Percentiles rank a stretch among this genome's conserved stretches.
Evolutionary conservation across 768 basidiomycete species (phyloP).

Genomic region (Collybia sp.): DNA sequence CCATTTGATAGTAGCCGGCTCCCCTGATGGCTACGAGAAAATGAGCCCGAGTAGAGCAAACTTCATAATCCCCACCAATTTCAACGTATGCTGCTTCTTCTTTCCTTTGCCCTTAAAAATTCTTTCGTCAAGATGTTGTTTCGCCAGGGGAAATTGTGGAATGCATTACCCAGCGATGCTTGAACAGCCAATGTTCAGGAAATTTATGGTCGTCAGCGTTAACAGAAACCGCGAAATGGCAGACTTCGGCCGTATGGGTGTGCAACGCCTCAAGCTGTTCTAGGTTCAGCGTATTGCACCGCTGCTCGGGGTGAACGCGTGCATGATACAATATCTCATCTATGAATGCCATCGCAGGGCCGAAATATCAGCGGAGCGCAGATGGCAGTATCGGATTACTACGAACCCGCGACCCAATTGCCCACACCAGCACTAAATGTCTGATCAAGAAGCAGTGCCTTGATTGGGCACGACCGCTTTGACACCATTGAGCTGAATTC

Average conservation of each 20-base stretch:
- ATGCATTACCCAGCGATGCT: conserved; percentile 56
- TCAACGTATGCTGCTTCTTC: conserved; percentile 39
- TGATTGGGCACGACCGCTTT: conserved; percentile 62
- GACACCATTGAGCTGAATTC: conserved; percentile 43
- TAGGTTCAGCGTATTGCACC: conserved; percentile 49
- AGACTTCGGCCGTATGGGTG: conserved; percentile 48
- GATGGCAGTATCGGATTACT: background rate
- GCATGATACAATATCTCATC: conserved; percentile 77
- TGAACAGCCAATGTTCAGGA: conserved; percentile 65
- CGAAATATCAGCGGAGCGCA: background rate
- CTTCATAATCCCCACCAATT: conserved; percentile 34
- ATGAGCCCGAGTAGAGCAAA: conserved; percentile 3
- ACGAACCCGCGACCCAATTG: conserved; percentile 75
- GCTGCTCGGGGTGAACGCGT: conserved; percentile 66
- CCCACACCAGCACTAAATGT: conserved; percentile 79
- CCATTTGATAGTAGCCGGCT: conserved; percentile 70
- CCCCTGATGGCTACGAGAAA: conserved; percentile 54
- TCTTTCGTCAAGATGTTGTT: conserved; percentile 9
- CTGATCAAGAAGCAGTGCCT: conserved; percentile 75
- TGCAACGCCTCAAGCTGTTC: conserved; percentile 48
- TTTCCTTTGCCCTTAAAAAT: conserved; percentile 51
- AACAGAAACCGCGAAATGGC: conserved; percentile 55
- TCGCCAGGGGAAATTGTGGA: background rate
- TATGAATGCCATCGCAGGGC: conserved; percentile 14
- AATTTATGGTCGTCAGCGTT: conserved; percentile 69